Evolutionary conservation across 176 grass and related monocot species (phyloP).

Genomic region (Carex myosuroides): DNA sequence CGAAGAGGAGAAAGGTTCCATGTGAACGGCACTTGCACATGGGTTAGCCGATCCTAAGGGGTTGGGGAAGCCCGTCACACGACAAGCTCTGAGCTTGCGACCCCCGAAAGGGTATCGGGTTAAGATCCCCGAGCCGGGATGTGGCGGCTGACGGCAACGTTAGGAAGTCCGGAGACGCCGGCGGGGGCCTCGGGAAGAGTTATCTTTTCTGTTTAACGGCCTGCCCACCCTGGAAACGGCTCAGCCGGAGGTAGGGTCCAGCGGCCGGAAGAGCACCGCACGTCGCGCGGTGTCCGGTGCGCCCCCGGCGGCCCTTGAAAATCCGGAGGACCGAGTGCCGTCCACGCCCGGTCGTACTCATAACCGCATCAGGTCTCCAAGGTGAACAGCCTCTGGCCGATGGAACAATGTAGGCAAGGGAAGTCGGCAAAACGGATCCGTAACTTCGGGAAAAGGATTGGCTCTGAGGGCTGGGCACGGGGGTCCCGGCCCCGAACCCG

Average conservation of each 20-base stretch:
- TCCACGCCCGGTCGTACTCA: constrained; percentile 47
- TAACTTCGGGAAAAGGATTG: constrained; percentile 75
- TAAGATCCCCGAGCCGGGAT: constrained; percentile 46
- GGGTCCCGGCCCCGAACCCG: constrained; percentile 20
- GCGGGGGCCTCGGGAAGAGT: constrained; percentile 59
- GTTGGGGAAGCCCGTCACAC: constrained; percentile 29
- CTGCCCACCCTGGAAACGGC: constrained; percentile 47
- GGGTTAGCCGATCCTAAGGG: constrained; percentile 45
- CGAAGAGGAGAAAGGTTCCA: constrained; percentile 47
- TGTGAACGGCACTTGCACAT: constrained; percentile 46
- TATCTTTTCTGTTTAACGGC: constrained; percentile 76
- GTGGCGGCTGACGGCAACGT: constrained; percentile 42
- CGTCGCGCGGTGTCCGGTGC: constrained; percentile 50
- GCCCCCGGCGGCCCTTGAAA: constrained; percentile 51
- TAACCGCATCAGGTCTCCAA: constrained; percentile 54
- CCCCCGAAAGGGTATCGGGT: constrained; percentile 35
- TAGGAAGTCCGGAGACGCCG: constrained; percentile 50
- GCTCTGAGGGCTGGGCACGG: constrained; percentile 43
- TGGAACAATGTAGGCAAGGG: constrained; percentile 85
- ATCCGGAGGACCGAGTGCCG: constrained; percentile 46
- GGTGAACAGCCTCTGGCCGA: constrained; percentile 70
- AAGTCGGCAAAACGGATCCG: constrained; percentile 74
- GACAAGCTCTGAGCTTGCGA: too few relatives aligned
- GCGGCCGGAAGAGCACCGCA: constrained; percentile 60
- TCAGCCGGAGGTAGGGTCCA: constrained; percentile 61